Evolutionary conservation across 768 basidiomycete species (phyloP), one percentile per base, ranked within the genome.

Genomic region (Russula ochroleuca): DNA sequence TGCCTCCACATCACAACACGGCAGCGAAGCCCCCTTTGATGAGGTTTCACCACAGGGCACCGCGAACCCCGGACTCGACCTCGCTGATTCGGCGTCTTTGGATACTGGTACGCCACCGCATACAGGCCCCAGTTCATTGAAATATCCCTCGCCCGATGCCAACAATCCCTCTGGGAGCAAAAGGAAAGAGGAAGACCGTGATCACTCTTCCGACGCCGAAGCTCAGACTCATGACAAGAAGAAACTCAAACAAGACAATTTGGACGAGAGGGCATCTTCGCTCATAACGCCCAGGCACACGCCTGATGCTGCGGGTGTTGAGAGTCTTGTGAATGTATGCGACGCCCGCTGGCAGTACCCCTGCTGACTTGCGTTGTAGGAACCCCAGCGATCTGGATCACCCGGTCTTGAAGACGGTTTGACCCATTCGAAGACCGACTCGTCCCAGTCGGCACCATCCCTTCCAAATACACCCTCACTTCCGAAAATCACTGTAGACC

Each of bases 131-230:
- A 64, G 51, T 45, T 31, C 57, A 33, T 13, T 33, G 2, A 49
- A 56, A 31, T 10, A 23, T 15, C 37, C 23, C 19, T 13, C 19
- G 19, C 17, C 48, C 7, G 56, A 33, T 15, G 14, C 37, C n/a
- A 40, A 59, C 25, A 43, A 28, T n/a, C 10, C 17, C 10, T 50
- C 63, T 15, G 53, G 40, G 35, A 35, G 47, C 48, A 64, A 64
- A 64, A 49, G 63, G 33, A 64, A 61, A 45, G 52, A 25, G 51
- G 53, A 50, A 23, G 47, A 59, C 35, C 17, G 19, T 23, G 35
- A 49, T n/a, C 10, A 14, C 38, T 14, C 47, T 25, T 47, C 45
- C 14, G 43, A 55, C 10, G 28, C 23, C 10, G 50, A 57, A 28
- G 41, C 25, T 6, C 33, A 5, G 25, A 31, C 57, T 25, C 21